These are phyloP conservation scores for Leccinum colubrinum DNA, from an alignment of 1,284 basidiomycete genomes.

Conservation along the genomic window DNA sequence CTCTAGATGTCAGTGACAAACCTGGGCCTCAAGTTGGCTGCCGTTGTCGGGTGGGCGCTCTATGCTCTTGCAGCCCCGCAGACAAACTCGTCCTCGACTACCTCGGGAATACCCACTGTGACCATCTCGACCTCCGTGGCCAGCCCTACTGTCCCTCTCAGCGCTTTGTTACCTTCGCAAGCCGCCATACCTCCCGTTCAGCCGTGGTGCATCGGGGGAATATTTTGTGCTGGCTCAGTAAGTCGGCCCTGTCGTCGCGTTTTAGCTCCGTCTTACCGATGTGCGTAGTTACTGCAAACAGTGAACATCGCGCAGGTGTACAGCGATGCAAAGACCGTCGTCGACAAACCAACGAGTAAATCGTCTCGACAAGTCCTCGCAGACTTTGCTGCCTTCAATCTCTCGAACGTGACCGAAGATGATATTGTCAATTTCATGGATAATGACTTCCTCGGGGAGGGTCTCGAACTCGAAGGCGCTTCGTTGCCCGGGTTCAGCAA, in stretches of 20 bases:
- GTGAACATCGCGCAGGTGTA: slow-evolving; percentile 80
- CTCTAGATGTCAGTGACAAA: slow-evolving; percentile 4
- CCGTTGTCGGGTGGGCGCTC: slow-evolving; percentile 16
- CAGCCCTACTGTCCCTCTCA: slow-evolving; percentile 56
- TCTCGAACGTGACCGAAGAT: slow-evolving; percentile 49
- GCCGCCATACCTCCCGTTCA: slow-evolving; percentile 69
- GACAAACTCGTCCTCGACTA: slow-evolving; percentile 1
- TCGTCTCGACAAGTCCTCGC: slow-evolving; percentile 62
- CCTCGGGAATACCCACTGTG: slow-evolving; percentile 30
- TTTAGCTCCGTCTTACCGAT: background rate
- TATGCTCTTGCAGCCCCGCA: slow-evolving; percentile 14
- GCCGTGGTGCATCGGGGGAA: slow-evolving; percentile 75
- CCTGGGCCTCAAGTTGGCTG: slow-evolving; percentile 6
- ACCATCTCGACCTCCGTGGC: slow-evolving; percentile 65
- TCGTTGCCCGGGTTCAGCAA: slow-evolving; percentile 61
- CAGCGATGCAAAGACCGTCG: slow-evolving; percentile 85
- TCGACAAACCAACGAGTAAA: slow-evolving; percentile 85
- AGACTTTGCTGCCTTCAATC: slow-evolving; percentile 63
- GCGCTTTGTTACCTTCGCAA: slow-evolving; percentile 63
- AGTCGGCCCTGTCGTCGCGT: slow-evolving; percentile 28
- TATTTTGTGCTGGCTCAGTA: slow-evolving; percentile 81
- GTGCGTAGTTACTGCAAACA: slow-evolving; percentile 71
- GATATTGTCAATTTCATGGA: slow-evolving; percentile 71
- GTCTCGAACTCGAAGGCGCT: slow-evolving; percentile 74
- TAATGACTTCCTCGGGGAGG: slow-evolving; percentile 81